Percentiles rank a stretch among this genome's conserved stretches.
These are phyloP conservation scores for Plasmodium sp. DNA, from an alignment of 169 alveolate species.

Conservation along the genomic window DNA sequence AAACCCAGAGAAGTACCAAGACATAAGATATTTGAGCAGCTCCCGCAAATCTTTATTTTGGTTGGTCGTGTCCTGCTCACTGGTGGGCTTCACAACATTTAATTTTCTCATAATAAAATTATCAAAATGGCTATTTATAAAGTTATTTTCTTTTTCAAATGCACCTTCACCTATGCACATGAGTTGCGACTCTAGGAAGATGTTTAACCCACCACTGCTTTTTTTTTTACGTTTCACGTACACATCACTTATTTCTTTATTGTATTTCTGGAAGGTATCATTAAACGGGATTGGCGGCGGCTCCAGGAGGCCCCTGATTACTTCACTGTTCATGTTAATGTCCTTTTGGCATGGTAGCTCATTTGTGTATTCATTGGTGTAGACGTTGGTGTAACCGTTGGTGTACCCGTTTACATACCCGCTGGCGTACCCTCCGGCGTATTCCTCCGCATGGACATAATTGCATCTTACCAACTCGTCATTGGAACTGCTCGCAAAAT, in stretches of 20 bases:
- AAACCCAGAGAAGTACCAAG: conserved; percentile 75
- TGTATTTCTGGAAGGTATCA: conserved; percentile 28
- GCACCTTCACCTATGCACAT: conserved; percentile 50
- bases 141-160: conserved; percentile 35
- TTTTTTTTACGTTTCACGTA: conserved; percentile 33
- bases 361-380: not conserved
- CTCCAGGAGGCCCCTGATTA: conserved; percentile 11
- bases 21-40: conserved; percentile 68
- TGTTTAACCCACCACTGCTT: conserved; percentile 5
- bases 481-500: conserved; percentile 31
- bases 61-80: not conserved
- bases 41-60: conserved; percentile 40
- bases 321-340: conserved; percentile 47
- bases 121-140: conserved; percentile 36
- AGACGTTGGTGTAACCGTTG: not conserved
- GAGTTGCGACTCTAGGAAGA: conserved; percentile 51
- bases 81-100: conserved; percentile 10
- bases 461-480: conserved; percentile 20
- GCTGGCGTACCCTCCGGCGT: not conserved
- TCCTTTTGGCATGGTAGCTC: not conserved
- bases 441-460: not conserved
- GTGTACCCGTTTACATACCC: not conserved
- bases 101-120: conserved; percentile 45
- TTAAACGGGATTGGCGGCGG: conserved; percentile 71
- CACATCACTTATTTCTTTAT: conserved; percentile 72